Evolutionary conservation across 2,329 filamentous ascomycete species (phyloP).

Genomic region (Mycogone perniciosa): DNA sequence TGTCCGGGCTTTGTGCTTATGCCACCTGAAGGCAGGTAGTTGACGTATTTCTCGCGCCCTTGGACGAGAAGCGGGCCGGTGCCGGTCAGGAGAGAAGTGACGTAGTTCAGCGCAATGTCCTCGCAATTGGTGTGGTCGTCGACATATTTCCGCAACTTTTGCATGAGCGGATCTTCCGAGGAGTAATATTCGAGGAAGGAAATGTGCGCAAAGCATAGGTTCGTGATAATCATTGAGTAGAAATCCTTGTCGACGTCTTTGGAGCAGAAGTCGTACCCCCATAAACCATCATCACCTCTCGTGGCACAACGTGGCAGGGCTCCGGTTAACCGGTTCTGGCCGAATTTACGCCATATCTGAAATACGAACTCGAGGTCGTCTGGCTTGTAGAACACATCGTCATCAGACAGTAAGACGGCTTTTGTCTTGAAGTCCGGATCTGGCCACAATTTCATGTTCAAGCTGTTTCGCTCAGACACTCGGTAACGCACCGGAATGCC

Average conservation of each 20-base stretch:
- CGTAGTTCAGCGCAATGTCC: constrained; percentile 34
- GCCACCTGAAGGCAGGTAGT: constrained; percentile 25
- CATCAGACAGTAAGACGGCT: constrained; percentile 22
- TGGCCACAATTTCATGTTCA: constrained; percentile 22
- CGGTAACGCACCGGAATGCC: constrained; percentile 23
- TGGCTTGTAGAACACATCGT: constrained; percentile 22
- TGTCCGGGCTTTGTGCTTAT: constrained; percentile 29
- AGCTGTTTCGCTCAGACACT: constrained; percentile 17
- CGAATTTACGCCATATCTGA: constrained; percentile 19
- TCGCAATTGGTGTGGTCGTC: constrained; percentile 36
- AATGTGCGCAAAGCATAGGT: constrained; percentile 32
- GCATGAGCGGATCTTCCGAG: constrained; percentile 26
- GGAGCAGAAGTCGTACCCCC: constrained; percentile 29
- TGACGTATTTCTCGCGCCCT: constrained; percentile 28
- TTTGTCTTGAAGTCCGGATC: constrained; percentile 19
- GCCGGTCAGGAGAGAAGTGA: constrained; percentile 28
- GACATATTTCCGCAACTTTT: constrained; percentile 30
- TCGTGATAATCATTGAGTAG: constrained; percentile 33
- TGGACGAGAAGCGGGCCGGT: constrained; percentile 29
- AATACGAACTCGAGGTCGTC: constrained; percentile 22
- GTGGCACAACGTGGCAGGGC: constrained; percentile 29
- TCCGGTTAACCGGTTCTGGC: constrained; percentile 13
- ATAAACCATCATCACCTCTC: constrained; percentile 20
- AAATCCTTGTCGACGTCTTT: constrained; percentile 19
- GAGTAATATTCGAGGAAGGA: constrained; percentile 34